These are phyloP conservation scores for Durio zibethinus DNA, from an alignment of 345 rosid genomes.

Conservation along the genomic window DNA sequence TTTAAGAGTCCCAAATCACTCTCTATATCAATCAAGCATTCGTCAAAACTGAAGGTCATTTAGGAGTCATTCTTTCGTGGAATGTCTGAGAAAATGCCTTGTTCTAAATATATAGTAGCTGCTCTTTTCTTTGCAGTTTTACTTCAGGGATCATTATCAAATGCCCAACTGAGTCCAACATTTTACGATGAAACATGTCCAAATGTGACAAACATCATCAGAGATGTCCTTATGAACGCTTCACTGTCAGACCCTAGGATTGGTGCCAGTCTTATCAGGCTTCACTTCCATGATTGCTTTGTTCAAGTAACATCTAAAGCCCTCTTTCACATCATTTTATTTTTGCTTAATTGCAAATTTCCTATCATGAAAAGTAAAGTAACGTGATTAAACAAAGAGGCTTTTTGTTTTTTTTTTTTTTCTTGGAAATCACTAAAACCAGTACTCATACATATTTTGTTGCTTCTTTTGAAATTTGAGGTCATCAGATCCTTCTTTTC, in stretches of 20 bases:
- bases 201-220: slow-evolving; percentile 22
- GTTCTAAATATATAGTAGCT: neutral
- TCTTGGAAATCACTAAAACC: too few species aligned
- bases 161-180: slow-evolving; percentile 29
- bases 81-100: slow-evolving; percentile 11
- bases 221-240: slow-evolving; percentile 9
- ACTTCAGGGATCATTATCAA: slow-evolving; percentile 13
- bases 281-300: slow-evolving; percentile 51
- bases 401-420: too few species aligned
- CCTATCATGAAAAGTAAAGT: neutral
- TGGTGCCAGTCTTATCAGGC: slow-evolving; percentile 43
- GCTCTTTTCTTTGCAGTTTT: neutral
- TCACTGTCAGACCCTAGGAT: slow-evolving; percentile 31
- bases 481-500: too few species aligned
- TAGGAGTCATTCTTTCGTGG: neutral
- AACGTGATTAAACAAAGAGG: too few species aligned
- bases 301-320: slow-evolving; percentile 19
- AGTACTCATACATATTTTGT: too few species aligned
- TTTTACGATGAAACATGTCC: slow-evolving; percentile 38
- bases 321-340: neutral
- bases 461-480: too few species aligned
- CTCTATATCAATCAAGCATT: neutral
- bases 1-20: neutral
- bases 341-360: neutral
- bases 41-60: neutral